A percentile compares a stretch with the other conserved stretches of the same genome.
These are phyloP conservation scores for Coniophora puteana DNA, from an alignment of 1,284 basidiomycete species.

Conservation along the genomic window DNA sequence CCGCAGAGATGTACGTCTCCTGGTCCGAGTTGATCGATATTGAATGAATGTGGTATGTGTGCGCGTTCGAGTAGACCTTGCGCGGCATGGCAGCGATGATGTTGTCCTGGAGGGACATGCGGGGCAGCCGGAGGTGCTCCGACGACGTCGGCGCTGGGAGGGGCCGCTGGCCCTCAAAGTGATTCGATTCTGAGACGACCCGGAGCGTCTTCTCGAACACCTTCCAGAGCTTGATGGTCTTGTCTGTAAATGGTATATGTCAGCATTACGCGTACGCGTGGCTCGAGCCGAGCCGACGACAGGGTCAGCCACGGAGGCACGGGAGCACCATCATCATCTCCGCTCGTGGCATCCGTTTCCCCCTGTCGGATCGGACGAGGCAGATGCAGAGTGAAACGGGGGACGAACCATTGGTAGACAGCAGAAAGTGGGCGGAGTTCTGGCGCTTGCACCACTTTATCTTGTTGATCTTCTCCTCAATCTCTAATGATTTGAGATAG, in stretches of 20 bases:
- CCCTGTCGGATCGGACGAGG: too few relatives aligned
- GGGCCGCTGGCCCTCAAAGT: constrained; percentile 74
- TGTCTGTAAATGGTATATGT: constrained; percentile 58
- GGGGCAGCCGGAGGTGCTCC: constrained; percentile 74
- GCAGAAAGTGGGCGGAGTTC: constrained; percentile 94
- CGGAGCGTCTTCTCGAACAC: constrained; percentile 98
- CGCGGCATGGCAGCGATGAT: constrained; percentile 98
- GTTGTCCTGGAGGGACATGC: constrained; percentile 92
- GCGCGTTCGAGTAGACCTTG: constrained; percentile 98
- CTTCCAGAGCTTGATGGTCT: constrained; percentile 99
- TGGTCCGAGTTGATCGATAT: constrained; percentile 99
- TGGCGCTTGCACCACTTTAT: constrained; percentile 99
- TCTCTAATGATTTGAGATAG: constrained; percentile 99
- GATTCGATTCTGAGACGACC: constrained; percentile 96
- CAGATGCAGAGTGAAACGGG: constrained; percentile 7
- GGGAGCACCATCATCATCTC: too few relatives aligned
- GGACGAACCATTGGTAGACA: constrained; percentile 90
- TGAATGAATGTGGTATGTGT: constrained; percentile 99
- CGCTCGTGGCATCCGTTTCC: too few relatives aligned
- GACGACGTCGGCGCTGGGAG: constrained; percentile 55
- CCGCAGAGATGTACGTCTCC: constrained; percentile 98
- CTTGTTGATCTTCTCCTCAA: constrained; percentile 99
- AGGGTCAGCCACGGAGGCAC: too few relatives aligned
- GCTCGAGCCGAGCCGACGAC: too few relatives aligned
- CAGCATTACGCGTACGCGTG: background rate